A percentile compares a stretch with the other conserved stretches of the same genome.
Evolutionary conservation across 345 rosid species (phyloP).

Genomic region (Trapa bicornis): DNA sequence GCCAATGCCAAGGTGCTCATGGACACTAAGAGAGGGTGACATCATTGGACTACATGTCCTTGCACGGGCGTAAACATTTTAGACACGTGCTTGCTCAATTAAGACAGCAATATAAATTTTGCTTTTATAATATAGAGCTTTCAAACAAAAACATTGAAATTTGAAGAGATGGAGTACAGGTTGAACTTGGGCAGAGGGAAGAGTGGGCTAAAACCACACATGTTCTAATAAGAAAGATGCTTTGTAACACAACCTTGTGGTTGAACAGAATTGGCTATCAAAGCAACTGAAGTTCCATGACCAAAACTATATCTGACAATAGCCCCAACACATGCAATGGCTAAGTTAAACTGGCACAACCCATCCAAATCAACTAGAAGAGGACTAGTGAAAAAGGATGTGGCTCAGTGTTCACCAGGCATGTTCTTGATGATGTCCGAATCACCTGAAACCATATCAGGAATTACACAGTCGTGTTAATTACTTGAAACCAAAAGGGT

Average conservation of each 20-base stretch:
- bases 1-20: conserved; percentile 10
- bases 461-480: background rate
- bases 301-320: background rate
- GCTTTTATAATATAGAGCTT: too few relatives aligned
- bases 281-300: background rate
- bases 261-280: background rate
- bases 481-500: background rate
- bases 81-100: too few relatives aligned
- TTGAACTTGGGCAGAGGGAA: too few relatives aligned
- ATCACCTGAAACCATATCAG: conserved; percentile 14
- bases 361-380: background rate
- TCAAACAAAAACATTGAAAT: too few relatives aligned
- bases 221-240: too few relatives aligned
- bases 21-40: background rate
- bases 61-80: too few relatives aligned
- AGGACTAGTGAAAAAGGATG: background rate
- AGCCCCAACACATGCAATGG: background rate
- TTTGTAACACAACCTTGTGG: background rate
- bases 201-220: too few relatives aligned
- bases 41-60: background rate
- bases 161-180: too few relatives aligned
- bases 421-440: conserved; percentile 32
- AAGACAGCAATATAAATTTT: too few relatives aligned
- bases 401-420: conserved; percentile 16
- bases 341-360: background rate